phyloP scores from a whole-genome alignment of 1,284 basidiomycete genomes.

The Apiotrichum veenhuisii region DNA sequence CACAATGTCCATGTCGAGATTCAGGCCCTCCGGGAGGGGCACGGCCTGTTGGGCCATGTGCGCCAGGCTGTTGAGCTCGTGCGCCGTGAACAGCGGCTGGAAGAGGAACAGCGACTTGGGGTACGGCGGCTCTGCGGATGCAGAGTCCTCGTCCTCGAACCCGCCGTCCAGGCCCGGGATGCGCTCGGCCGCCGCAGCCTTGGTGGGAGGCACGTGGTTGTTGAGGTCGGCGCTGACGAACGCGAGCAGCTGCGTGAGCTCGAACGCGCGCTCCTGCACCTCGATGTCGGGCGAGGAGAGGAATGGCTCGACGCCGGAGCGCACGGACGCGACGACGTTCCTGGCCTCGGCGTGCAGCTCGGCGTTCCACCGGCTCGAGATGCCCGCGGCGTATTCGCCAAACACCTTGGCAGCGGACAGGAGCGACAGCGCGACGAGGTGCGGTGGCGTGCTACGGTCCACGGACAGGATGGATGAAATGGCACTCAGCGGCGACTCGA shows the following conservation, averaged over 20 bases:
- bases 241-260: conserved; percentile 70
- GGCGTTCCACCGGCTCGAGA: conserved; percentile 66
- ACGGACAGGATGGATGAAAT: conserved; percentile 58
- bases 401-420: conserved; percentile 84
- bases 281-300: conserved; percentile 66
- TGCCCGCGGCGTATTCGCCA: conserved; percentile 71
- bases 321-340: conserved; percentile 59
- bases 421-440: conserved; percentile 69
- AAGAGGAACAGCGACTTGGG: conserved; percentile 89
- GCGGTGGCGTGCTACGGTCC: conserved; percentile 58
- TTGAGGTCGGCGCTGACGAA: conserved; percentile 78
- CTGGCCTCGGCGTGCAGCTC: conserved; percentile 55
- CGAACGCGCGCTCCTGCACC: conserved; percentile 86
- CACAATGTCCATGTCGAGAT: conserved; percentile 81
- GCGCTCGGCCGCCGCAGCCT: conserved; percentile 16
- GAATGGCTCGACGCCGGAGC: conserved; percentile 58
- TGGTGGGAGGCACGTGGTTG: conserved; percentile 51
- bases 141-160: conserved; percentile 25
- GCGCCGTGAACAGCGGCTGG: conserved; percentile 69
- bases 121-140: conserved; percentile 34
- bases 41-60: conserved; percentile 74
- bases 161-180: conserved; percentile 46
- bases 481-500: conserved; percentile 36
- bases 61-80: conserved; percentile 84
- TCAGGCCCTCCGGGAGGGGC: conserved; percentile 72